Evolutionary conservation across 345 rosid genomes (phyloP).

Genomic region (Euphorbia tirucalli): DNA sequence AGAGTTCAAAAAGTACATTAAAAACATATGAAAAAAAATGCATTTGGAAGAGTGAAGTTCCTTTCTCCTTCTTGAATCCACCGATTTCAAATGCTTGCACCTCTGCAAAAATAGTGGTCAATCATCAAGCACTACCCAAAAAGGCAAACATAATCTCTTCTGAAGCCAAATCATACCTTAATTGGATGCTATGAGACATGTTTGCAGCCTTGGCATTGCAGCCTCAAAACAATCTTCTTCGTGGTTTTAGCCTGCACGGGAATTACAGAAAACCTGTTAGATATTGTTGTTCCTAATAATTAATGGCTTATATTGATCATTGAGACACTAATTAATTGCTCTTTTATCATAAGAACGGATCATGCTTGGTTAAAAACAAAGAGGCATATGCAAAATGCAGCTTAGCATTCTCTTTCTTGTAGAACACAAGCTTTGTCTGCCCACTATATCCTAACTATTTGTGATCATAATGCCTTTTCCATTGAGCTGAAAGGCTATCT

Average conservation of each 20-base stretch:
- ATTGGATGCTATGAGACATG: conserved; percentile 18
- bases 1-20: background rate
- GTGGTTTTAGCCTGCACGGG: conserved; percentile 8
- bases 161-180: background rate
- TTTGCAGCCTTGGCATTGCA: conserved; percentile 13
- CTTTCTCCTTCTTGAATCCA: conserved; percentile 17
- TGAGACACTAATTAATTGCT: no score
- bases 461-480: conserved; percentile 23
- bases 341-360: no score
- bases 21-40: background rate
- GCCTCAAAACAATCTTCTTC: conserved; percentile 16
- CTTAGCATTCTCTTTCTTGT: conserved; percentile 19
- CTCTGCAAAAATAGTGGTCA: conserved; percentile 1
- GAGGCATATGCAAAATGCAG: no score
- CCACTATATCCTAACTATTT: conserved; percentile 30
- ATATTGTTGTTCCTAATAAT: background rate
- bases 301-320: background rate
- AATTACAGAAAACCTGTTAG: background rate
- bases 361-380: no score
- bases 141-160: background rate
- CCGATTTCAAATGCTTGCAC: conserved; percentile 19
- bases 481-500: conserved; percentile 22
- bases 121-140: background rate
- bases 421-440: conserved; percentile 32
- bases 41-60: conserved; percentile 16